Percentiles rank a stretch among this genome's conserved stretches.
These are phyloP conservation scores for Lasiosphaeria hispida DNA, from an alignment of 495 filamentous ascomycete species.

Conservation along the genomic window DNA sequence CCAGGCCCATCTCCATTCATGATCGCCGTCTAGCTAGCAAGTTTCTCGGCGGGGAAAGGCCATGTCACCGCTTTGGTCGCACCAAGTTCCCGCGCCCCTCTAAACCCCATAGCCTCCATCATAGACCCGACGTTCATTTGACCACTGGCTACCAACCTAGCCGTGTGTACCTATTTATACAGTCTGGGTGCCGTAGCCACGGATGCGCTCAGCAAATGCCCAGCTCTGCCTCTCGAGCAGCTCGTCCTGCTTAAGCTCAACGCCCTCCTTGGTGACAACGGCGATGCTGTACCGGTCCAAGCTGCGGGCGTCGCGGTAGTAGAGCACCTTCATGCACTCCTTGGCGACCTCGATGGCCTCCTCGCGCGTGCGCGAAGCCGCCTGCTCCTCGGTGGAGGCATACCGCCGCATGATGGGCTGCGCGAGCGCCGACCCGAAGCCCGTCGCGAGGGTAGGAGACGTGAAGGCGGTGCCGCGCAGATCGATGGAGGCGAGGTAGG, in stretches of 20 bases:
- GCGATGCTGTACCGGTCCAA: conserved; percentile 89
- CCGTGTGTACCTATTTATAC: conserved; percentile 31
- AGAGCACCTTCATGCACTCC: conserved; percentile 97
- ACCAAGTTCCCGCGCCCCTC: no score
- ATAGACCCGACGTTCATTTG: not conserved
- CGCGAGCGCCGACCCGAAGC: conserved; percentile 89
- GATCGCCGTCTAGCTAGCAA: no score
- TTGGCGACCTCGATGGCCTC: conserved; percentile 74
- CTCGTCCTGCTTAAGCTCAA: conserved; percentile 80
- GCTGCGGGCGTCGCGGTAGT: conserved; percentile 93
- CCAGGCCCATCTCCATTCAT: no score
- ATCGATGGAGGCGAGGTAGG: conserved; percentile 88
- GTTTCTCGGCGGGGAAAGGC: no score
- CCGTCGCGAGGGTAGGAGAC: conserved; percentile 83
- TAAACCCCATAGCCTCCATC: no score
- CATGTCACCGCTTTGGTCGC: no score
- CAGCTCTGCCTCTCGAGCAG: conserved; percentile 79
- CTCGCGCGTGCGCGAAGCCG: conserved; percentile 68
- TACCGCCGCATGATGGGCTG: conserved; percentile 82
- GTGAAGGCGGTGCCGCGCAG: conserved; percentile 89
- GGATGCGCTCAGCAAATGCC: conserved; percentile 90
- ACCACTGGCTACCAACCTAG: not conserved
- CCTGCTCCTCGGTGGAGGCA: conserved; percentile 76
- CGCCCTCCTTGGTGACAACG: conserved; percentile 77
- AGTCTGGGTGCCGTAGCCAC: conserved; percentile 51